Base-by-base conservation (phyloP, 805 yeast species). In the Scheffersomyces coipomensis region DNA sequence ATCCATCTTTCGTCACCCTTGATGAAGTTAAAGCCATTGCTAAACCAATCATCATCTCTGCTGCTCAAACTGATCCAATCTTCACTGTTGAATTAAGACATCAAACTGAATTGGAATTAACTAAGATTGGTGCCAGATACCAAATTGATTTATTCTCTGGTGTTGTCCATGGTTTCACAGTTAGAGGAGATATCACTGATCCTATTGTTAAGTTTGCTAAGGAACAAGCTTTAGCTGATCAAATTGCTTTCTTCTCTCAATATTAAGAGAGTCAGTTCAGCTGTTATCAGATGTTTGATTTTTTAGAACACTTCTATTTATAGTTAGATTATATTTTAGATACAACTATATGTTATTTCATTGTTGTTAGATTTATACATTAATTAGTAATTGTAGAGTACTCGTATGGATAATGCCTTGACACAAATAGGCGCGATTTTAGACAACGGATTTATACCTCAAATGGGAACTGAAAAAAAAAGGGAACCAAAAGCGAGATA, bases 111-210 rank as follows among this genome's bases (percentile, higher is more conserved):
- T 76, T 62, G 8, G 75, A 73, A 49, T 74, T 85, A 52, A 63
- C 49, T 31, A 48, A 52, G 38, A 46, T 48, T 15, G 71, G 71
- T 38, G 78, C 78, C 27, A 43, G 43, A 37, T 89, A 76, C 66
- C 81, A 78, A 62, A 51, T 83, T 19, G 78, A 81, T 42, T 55
- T 86, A 33, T 83, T 77, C 59, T 58, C 83, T 23, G 84, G 84
- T 40, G 83, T 76, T 18, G 18, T 57, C 3, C 97, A 90, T 58
- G 97, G 97, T 1, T 90, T 71, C 59, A 79, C 95, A 16, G 81
- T 76, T 31, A 84, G 86, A 64, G 96, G 95, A 41, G 95, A 89
- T 56, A 46, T 74, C 24, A 44, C 65, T 9, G 64, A 67, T 43
- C 83, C 83, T 17, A 57, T 50, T 24, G 77, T 76, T 40, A 70